Base-by-base conservation (phyloP, 2,329 filamentous ascomycete genomes). In the Fusarium pseudoanthophilum region DNA sequence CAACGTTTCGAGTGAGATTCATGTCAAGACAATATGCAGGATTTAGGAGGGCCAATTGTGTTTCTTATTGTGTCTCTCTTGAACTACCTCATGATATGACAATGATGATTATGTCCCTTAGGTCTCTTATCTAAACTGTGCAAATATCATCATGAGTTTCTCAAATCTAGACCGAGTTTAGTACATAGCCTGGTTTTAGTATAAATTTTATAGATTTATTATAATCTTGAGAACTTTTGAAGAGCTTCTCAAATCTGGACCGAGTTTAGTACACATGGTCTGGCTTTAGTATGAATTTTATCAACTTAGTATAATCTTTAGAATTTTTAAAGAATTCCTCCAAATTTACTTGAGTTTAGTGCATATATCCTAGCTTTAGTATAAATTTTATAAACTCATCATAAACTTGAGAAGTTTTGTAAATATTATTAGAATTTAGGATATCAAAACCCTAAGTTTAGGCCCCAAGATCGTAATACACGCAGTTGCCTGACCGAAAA, bases 401-500 rank as follows among this genome's bases (percentile, higher is more conserved):
- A 37, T 21, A 16, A 53, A n/a, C 10, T 36, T 46, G 15, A 21
- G 2, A 28, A 21, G 7, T 16, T 26, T 26, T 28, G 13, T 21
- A 37, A 21, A 37, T 36, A 21, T n/a, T 28, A 28, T 52, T 11
- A 26, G 14, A 53, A 9, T 39, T 40, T 28, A 39, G 7, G 24
- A 28, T 28, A n/a, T 28, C 24, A 28, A 15, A 18, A 13, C 24
- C 34, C 24, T 28, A 53, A 18, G 18, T 39, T 39, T 39, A 39
- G 34, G 51, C 51, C 24, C 84, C 85, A 48, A 98, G 83, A 82
- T 97, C 95, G 81, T 97, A 97, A 79, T 95, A 94, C 57, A 97
- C 88, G 80, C 93, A 95, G 66, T 88, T 92, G 0, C 92, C 93
- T 15, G 94, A 97, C 67, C 95, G 87, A 77, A 97, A 97, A 78